These are phyloP conservation scores for Calocera cornea DNA, from an alignment of 768 basidiomycete species.

Conservation along the genomic window DNA sequence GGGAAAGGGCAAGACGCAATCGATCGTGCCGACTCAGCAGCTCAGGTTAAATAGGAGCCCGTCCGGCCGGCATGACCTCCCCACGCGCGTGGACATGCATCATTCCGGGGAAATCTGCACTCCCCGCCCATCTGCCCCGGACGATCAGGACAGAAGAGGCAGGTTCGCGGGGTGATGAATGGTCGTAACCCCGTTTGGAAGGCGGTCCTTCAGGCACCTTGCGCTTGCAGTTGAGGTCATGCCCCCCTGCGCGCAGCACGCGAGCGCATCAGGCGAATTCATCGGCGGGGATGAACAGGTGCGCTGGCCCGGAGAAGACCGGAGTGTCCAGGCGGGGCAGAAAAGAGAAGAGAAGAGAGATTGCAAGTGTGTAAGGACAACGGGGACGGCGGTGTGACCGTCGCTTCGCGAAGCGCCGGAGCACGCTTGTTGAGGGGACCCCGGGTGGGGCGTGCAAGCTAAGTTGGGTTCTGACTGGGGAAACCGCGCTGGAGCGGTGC, in stretches of 20 bases:
- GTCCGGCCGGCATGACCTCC: not conserved
- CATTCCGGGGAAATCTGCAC: not conserved
- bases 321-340: not conserved
- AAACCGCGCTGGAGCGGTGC: not conserved
- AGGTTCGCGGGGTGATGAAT: not conserved
- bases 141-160: not conserved
- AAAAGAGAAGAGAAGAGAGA: not conserved
- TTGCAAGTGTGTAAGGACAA: not conserved
- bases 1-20: not conserved
- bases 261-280: not conserved
- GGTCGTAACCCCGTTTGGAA: not conserved
- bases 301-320: not conserved
- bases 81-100: not conserved
- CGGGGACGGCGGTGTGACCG: not conserved
- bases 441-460: not conserved
- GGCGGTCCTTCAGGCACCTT: not conserved
- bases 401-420: not conserved
- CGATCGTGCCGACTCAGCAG: not conserved
- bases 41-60: not conserved
- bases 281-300: not conserved
- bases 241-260: not conserved
- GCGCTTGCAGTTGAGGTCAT: not conserved
- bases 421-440: not conserved
- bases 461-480: slow-evolving; percentile 3
- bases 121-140: not conserved